Base-by-base conservation (phyloP, 768 basidiomycete species). In the Bullera alba region DNA sequence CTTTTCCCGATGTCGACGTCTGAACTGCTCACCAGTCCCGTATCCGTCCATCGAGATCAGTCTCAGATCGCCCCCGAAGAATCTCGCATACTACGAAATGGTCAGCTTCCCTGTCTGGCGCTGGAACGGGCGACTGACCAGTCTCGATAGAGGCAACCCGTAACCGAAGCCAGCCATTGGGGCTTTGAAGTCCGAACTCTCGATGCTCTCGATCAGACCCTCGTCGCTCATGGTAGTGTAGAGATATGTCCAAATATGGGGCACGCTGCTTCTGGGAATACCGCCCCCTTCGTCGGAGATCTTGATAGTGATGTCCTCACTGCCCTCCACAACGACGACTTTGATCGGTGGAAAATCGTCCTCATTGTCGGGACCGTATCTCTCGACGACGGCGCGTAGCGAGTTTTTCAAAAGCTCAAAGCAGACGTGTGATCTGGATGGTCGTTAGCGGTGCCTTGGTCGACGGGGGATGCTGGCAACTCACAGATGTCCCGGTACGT, bases 321-420 rank as follows among this genome's bases (percentile, higher is more conserved):
- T 87, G n/a, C 93, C 92, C 68, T 93, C 91, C 1, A 93, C 87
- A 29, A 95, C 93, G 50, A 96, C 80, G 42, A 93, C 86, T 73
- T 88, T 90, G 76, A 93, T 92, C 0, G 89, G 84, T 10, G 90
- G 90, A 75, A 83, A 86, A n/a, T 64, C 58, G 49, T 83, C 81
- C 67, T 88, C 88, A 51, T 81, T 77, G 45, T 89, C 85, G 1
- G 81, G 81, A 0, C 93, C 93, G 70, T 81, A 86, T 2, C 86
- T 81, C 73, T 97, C 95, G 16, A 99, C 93, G 48, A 93, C 87
- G 1, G 95, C 95, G 35, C 95, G 84, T 8, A 99, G 78, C 16
- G 92, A 96, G 77, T 99, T 99, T 72, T 99, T 99, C 50, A 97
- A 79, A 10, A 99, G 80, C 67, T 99, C 95, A 73, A 99, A 99